phyloP scores from a whole-genome alignment of 352 stramenopile genomes.

The Phytophthora pinifolia region DNA sequence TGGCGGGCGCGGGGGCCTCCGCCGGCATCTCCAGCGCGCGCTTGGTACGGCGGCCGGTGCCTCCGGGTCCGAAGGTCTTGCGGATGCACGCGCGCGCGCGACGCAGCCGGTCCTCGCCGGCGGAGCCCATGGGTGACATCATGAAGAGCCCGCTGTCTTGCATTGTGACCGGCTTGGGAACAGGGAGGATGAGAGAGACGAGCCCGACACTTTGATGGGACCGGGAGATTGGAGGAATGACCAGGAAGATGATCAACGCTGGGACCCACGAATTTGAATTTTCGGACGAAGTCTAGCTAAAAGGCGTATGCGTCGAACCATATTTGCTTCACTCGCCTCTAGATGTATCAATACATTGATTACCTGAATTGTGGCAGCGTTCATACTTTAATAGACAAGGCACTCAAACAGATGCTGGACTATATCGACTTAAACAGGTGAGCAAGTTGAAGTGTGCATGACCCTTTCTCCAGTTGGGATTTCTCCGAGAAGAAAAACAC shows the following conservation, averaged over 20 bases:
- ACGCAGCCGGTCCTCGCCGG: slow-evolving; percentile 39
- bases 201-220: neutral
- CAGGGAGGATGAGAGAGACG: neutral
- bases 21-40: slow-evolving; percentile 24
- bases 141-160: slow-evolving; percentile 30
- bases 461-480: slow-evolving; percentile 7
- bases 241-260: neutral
- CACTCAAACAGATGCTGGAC: too few species aligned
- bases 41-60: slow-evolving; percentile 23
- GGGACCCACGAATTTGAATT: slow-evolving; percentile 25
- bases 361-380: too few species aligned
- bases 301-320: neutral
- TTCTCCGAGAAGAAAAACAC: neutral
- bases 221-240: slow-evolving; percentile 11
- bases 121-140: slow-evolving; percentile 52
- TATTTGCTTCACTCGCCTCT: too few species aligned
- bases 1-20: slow-evolving; percentile 8
- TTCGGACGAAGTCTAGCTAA: slow-evolving; percentile 12
- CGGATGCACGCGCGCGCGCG: slow-evolving; percentile 48
- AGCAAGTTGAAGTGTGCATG: slow-evolving; percentile 30
- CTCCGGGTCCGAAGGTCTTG: slow-evolving; percentile 34
- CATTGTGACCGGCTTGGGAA: slow-evolving; percentile 7
- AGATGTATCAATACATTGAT: too few species aligned
- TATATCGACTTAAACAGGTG: too few species aligned
- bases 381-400: too few species aligned